Evolutionary conservation across 768 basidiomycete genomes (phyloP).

Genomic region (Rhodotorula babjevae): DNA sequence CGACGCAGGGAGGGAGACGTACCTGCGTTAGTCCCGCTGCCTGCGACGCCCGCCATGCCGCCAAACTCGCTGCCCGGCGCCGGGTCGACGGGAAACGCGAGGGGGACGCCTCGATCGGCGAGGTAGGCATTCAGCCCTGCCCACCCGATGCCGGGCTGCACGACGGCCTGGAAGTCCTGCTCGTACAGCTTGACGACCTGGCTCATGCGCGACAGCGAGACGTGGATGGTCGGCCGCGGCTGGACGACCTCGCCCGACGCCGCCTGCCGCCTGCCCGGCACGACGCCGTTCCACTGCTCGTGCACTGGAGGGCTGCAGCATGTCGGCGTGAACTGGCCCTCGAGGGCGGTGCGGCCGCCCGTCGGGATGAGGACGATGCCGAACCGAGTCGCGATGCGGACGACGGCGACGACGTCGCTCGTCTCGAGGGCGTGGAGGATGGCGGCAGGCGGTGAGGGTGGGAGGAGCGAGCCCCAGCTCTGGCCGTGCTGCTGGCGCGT

Average conservation of each 20-base stretch:
- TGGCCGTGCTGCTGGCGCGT: constrained; percentile 12
- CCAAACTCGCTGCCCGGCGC: constrained; percentile 32
- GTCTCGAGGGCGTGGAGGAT: constrained; percentile 56
- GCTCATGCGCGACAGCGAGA: constrained; percentile 75
- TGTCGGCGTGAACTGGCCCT: constrained; percentile 62
- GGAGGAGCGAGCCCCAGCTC: constrained; percentile 13
- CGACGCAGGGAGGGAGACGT: too few relatives aligned
- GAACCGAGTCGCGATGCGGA: constrained; percentile 67
- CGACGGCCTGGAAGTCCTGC: constrained; percentile 46
- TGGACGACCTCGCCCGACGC: background rate
- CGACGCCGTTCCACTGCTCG: constrained; percentile 3
- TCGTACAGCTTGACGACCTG: constrained; percentile 66
- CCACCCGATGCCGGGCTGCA: constrained; percentile 48
- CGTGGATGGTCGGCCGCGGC: constrained; percentile 54
- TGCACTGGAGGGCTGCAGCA: constrained; percentile 21
- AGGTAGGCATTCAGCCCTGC: constrained; percentile 40
- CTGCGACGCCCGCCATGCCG: constrained; percentile 35
- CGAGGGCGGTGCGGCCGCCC: constrained; percentile 76
- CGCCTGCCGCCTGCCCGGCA: background rate
- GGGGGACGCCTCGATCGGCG: constrained; percentile 3
- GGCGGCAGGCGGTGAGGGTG: constrained; percentile 1
- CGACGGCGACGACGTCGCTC: constrained; percentile 71
- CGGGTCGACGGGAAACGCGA: constrained; percentile 37
- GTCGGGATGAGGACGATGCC: constrained; percentile 70
- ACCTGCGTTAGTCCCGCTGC: constrained; percentile 35